phyloP scores from a whole-genome alignment of 495 filamentous ascomycete genomes.

The Darksidea phi region DNA sequence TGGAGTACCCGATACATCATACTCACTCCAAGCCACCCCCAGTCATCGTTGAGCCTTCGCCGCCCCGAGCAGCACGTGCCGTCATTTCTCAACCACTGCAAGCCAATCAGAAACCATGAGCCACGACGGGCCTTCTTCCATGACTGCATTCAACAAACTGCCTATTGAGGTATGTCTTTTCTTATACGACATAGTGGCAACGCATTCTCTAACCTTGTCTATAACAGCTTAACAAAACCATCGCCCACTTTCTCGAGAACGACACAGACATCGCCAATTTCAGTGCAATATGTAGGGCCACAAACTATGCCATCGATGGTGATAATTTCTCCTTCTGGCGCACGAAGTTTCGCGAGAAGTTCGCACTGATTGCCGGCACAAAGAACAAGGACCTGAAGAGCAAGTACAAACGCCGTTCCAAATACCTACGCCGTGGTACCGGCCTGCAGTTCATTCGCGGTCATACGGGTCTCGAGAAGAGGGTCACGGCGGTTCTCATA shows the following conservation, averaged over 20 bases:
- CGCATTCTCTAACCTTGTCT: too few relatives aligned
- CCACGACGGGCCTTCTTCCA: background rate
- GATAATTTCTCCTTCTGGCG: conserved; percentile 41
- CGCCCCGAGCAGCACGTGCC: too few relatives aligned
- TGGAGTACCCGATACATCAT: too few relatives aligned
- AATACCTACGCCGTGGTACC: conserved; percentile 25
- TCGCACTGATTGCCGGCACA: conserved; percentile 13
- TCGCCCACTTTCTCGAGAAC: conserved; percentile 37
- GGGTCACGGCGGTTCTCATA: conserved; percentile 32
- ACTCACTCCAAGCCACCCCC: too few relatives aligned
- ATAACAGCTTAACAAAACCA: conserved; percentile 38
- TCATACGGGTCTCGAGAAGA: conserved; percentile 12
- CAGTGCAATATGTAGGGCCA: conserved; percentile 32
- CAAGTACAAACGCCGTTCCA: conserved; percentile 35
- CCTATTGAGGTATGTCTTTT: conserved; percentile 13
- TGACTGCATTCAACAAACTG: conserved; percentile 16
- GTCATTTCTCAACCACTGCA: too few relatives aligned
- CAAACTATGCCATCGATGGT: conserved; percentile 38
- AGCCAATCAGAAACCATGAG: background rate
- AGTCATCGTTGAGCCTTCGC: too few relatives aligned
- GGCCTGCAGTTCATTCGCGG: conserved; percentile 32
- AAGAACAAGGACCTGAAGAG: conserved; percentile 30
- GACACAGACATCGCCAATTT: conserved; percentile 40
- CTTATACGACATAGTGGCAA: background rate
- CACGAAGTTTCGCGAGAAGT: conserved; percentile 31